phyloP scores from a whole-genome alignment of 1,284 basidiomycete genomes.

The Cystobasidium pallidum region DNA sequence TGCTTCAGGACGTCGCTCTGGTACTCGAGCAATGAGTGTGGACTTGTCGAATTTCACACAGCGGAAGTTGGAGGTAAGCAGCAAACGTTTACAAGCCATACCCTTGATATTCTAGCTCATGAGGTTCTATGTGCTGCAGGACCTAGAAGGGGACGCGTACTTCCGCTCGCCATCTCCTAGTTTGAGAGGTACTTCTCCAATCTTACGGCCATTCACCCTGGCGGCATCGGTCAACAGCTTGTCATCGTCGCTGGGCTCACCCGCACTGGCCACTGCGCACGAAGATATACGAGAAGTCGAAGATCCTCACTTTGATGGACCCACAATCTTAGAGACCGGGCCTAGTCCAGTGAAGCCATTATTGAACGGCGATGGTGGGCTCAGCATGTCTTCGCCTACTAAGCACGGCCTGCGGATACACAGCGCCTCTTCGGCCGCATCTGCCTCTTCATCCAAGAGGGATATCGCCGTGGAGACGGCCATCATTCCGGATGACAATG shows the following conservation, averaged over 20 bases:
- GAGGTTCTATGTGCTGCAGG: not conserved
- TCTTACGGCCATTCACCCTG: constrained; percentile 31
- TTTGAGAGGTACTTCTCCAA: constrained; percentile 24
- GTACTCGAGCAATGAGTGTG: constrained; percentile 37
- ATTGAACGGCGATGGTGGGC: constrained; percentile 24
- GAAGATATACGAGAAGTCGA: constrained; percentile 37
- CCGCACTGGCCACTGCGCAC: constrained; percentile 36
- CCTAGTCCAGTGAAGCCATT: constrained; percentile 26
- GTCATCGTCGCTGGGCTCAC: constrained; percentile 38
- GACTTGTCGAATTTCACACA: constrained; percentile 36
- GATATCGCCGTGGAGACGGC: constrained; percentile 31
- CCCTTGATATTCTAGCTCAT: not conserved
- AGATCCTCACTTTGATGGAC: constrained; percentile 1
- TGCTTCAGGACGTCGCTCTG: constrained; percentile 1
- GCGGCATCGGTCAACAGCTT: constrained; percentile 37
- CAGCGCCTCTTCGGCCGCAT: not conserved
- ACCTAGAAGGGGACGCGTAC: constrained; percentile 24
- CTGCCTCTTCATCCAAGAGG: not conserved
- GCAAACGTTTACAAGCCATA: not conserved
- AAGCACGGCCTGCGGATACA: constrained; percentile 8
- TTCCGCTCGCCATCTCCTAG: constrained; percentile 15
- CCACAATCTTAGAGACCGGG: constrained; percentile 35
- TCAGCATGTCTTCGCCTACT: constrained; percentile 27
- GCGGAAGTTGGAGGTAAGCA: constrained; percentile 27
- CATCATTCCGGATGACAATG: not conserved